Base-by-base conservation (phyloP, 1,284 basidiomycete genomes). In the Cryptococcus deneoformans region DNA sequence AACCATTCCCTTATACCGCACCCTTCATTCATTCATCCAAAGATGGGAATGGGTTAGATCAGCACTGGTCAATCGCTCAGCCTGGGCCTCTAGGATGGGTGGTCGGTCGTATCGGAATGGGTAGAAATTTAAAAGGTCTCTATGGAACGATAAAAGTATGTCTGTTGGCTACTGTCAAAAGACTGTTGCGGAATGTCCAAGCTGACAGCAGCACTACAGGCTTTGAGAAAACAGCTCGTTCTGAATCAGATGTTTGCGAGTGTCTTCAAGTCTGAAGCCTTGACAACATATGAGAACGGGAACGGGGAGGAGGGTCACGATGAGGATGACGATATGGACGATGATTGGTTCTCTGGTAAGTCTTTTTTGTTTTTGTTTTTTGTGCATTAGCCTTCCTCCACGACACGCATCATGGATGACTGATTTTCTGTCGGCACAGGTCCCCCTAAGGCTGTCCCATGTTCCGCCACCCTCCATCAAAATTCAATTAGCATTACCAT, bases 31-130 rank as follows among this genome's bases (percentile, higher is more conserved):
- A 70, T 51, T 24, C 43, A 40, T 29, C 50, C 20, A 2, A n/a
- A 14, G 45, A 42, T 9, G 49, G 34, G 46, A 11, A 38, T 20
- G 20, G 20, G 20, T 12, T 67, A 9, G 63, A 60, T 6, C 74
- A 76, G 60, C 61, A 66, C 37, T 75, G 71, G 72, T 65, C 64
- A 3, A 67, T 72, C 38, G 64, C 61, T 2, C 57, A 58, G 10
- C 68, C 71, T 5, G 71, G 74, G 2, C 70, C 71, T 1, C 65
- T 64, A 7, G 74, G 68, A 10, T 72, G 64, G 46, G 60, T 76
- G 2, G 55, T 76, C 2, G 69, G 69, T 6, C 59, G 72, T 8
- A 47, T 72, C n/a, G 40, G 40, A 42, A 42, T n/a, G 40, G 40
- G 40, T 10, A 10, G 40, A 42, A n/a, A 10, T 42, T 10, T 10